Base-by-base conservation (phyloP, 2,329 filamentous ascomycete genomes). In the Xylaria sp. region DNA sequence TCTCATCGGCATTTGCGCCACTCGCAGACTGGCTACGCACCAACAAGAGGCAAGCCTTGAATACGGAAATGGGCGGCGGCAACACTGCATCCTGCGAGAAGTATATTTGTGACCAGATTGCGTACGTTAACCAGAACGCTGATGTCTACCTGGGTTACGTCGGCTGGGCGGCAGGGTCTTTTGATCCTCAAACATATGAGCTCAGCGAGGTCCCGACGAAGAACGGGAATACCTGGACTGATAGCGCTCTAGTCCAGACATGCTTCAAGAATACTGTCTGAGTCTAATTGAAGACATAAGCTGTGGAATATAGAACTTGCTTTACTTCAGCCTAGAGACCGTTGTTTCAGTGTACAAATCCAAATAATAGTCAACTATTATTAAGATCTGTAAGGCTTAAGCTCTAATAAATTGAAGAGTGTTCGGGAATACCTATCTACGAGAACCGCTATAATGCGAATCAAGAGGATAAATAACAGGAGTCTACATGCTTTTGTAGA, bases 1-100 rank as follows among this genome's bases (percentile, higher is more conserved):
- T 80, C 64, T 73, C 72, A 70, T 68, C 64, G 20, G 73, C 76
- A 20, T 81, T 82, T 70, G 69, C 71, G 31, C 75, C 75, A 1
- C 76, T 82, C 10, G 80, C 80, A 7, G 71, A 71, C 58, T 81
- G 78, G 76, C 77, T 82, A 54, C 76, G 79, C 65, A 49, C 69
- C n/a, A 75, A 79, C 67, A 72, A 74, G 10, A 76, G 80, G 31
- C 75, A 78, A 72, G 80, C 77, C 2, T 66, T 82, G 33, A 73
- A 79, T 46, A 78, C 75, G 68, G 80, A 82, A 76, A 80, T 80
- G 25, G 80, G 80, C 39, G 80, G 80, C 10, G 80, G 80, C 25
- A 79, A 78, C 71, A 78, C 78, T 3, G 71, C 67, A 4, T 78
- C 76, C 5, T 82, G 80, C 70, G 64, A 79, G 60, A 73, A 75